Evolutionary conservation across 2,329 filamentous ascomycete species (phyloP), one percentile per base, ranked within the genome.

Genomic region (Trichoderma sp.): DNA sequence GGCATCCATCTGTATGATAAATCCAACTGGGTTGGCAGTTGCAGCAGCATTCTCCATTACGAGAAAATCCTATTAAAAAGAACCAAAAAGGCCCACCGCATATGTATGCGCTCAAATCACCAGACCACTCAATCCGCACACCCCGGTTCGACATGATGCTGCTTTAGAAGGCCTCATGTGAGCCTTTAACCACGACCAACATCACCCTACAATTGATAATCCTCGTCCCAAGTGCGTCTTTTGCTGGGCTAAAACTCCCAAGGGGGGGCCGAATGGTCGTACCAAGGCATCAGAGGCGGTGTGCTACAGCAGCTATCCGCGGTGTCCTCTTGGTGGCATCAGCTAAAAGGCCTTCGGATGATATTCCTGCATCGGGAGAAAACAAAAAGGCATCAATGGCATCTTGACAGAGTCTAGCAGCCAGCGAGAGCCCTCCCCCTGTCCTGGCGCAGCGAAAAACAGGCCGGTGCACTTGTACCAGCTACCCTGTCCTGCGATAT

Each of bases 271-370:
- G 35, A 35, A 65, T 59, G 45, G 69, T 71, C 4, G 60, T 53
- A 63, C 56, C 59, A 65, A 56, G 60, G 18, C 56, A 53, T 72
- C 38, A 64, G 60, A 73, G 69, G 69, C 69, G 69, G 69, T 73
- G 69, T 65, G 69, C 56, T 73, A 53, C 67, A 65, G 69, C 60
- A 73, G 60, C 60, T 73, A 73, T 73, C 69, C 69, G 69, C 41
- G 31, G 68, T 18, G 35, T 31, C 38, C 41, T 67, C 65, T 18
- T 53, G 14, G 41, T 67, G 21, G 63, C 68, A 50, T 63, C 38
- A 33, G 27, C 68, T 63, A 14, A 8, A 31, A 16, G n/a, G 14
- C 27, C 35, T 63, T 71, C 56, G n/a, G 59, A 45, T 71, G 33
- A 24, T 53, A 53, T 21, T 53, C 41, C 41, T 45, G 41, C 56